Evolutionary conservation across 768 basidiomycete species (phyloP), one percentile per base, ranked within the genome.

Genomic region (Lentinula lateritia): DNA sequence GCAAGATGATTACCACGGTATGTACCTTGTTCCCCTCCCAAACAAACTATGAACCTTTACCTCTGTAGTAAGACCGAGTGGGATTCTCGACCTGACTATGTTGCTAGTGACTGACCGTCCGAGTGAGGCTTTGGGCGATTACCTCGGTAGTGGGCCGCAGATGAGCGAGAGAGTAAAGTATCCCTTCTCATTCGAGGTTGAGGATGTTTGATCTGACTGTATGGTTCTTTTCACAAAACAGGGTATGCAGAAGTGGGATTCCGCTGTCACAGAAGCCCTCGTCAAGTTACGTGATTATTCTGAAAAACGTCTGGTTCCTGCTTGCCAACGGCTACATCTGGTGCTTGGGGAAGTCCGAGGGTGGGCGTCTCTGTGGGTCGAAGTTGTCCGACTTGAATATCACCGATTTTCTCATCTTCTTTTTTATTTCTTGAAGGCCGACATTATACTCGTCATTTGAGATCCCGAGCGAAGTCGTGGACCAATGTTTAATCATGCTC

Each of bases 181-280:
- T 61, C 48, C 63, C 61, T 48, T 61, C 55, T 34, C 50, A n/a
- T 52, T 52, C 50, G 62, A 63, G 38, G 50, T 46, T 35, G 54
- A 48, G 35, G 8, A 52, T 53, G 34, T 52, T 28, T 66, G n/a
- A 67, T 73, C 60, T 74, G 23, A 43, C 18, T 32, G 61, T 45
- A 48, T 64, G 41, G 38, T 69, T 63, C 54, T 34, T 34, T 45
- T 32, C 18, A 10, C 39, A 36, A 15, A 56, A 42, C 64, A 93
- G 92, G 85, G 86, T 52, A 78, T 93, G 60, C 86, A 87, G 69
- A 92, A 91, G 70, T 94, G 92, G 92, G 91, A 93, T 69, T 77
- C 83, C 1, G 85, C 84, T 4, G 82, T 92, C 65, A 77, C 78
- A 9, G 89, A 92, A 63, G 83, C 89, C 15, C 72, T 94, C 55